phyloP scores from a whole-genome alignment of 768 basidiomycete species.

The Mycena haematopus region DNA sequence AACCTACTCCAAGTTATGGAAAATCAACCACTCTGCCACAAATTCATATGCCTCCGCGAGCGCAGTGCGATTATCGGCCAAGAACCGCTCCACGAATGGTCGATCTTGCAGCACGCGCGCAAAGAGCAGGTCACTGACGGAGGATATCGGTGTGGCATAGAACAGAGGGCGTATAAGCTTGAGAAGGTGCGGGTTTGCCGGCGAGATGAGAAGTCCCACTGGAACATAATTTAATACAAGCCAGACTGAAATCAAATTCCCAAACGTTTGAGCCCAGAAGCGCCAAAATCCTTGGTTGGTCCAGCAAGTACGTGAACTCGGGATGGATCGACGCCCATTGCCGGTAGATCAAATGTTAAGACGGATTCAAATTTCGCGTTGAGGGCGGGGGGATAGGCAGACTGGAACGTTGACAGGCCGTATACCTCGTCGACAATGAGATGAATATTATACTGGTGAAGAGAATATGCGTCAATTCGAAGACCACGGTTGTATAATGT shows the following conservation, averaged over 20 bases:
- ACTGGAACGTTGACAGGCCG: conserved; percentile 34
- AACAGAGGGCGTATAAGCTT: conserved; percentile 31
- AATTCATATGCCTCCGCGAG: conserved; percentile 34
- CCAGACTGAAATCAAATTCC: background rate
- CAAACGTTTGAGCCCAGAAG: conserved; percentile 35
- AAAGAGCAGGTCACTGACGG: conserved; percentile 34
- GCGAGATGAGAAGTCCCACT: conserved; percentile 35
- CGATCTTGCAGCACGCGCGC: conserved; percentile 34
- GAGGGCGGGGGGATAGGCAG: conserved; percentile 28
- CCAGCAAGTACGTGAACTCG: conserved; percentile 38
- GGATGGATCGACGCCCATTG: conserved; percentile 30
- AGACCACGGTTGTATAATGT: background rate
- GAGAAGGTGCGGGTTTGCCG: conserved; percentile 25
- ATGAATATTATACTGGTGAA: conserved; percentile 34
- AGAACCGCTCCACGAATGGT: conserved; percentile 29
- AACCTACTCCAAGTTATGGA: conserved; percentile 28
- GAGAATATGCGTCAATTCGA: background rate
- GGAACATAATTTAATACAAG: background rate
- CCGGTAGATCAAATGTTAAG: conserved; percentile 31
- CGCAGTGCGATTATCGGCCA: conserved; percentile 28
- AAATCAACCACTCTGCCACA: conserved; percentile 33
- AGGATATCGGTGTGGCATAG: conserved; percentile 33
- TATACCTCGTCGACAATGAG: conserved; percentile 41
- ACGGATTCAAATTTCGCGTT: conserved; percentile 31
- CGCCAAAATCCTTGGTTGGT: conserved; percentile 40